Evolutionary conservation across 2,329 filamentous ascomycete genomes (phyloP).

Genomic region (Coleophoma crateriformis): DNA sequence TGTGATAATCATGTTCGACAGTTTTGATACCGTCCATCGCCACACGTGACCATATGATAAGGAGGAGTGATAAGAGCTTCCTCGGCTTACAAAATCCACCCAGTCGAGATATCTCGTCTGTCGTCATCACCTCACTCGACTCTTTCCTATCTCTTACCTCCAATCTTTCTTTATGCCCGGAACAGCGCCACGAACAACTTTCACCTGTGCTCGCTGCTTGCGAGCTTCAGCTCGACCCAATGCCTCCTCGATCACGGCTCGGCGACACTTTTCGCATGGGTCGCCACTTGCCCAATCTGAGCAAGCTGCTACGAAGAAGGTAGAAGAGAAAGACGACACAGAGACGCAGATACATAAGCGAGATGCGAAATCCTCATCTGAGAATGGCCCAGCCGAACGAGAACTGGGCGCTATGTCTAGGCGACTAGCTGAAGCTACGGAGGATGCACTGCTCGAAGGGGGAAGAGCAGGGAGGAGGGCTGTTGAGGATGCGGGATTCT

Average conservation of each 20-base stretch:
- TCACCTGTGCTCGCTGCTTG: constrained; percentile 21
- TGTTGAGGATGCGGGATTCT: constrained; percentile 58
- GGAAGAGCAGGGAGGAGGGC: constrained; percentile 54
- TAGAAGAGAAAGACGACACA: constrained; percentile 8
- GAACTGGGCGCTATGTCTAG: constrained; percentile 40
- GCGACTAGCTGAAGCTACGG: constrained; percentile 56
- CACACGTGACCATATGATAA: too few species aligned
- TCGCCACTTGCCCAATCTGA: constrained; percentile 16
- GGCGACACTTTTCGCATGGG: constrained; percentile 11
- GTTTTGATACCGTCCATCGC: too few species aligned
- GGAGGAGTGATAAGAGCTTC: too few species aligned
- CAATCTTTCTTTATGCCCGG: constrained; percentile 22
- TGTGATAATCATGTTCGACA: too few species aligned
- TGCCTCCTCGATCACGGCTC: constrained; percentile 6
- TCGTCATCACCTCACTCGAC: too few species aligned
- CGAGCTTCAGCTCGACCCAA: constrained; percentile 16
- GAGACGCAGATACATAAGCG: constrained; percentile 8
- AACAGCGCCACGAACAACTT: constrained; percentile 11
- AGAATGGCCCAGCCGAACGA: constrained; percentile 2
- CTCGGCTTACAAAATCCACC: too few species aligned
- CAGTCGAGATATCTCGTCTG: too few species aligned
- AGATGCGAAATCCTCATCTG: not conserved
- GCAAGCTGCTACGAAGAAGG: constrained; percentile 6
- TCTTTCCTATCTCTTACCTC: not conserved
- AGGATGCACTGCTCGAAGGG: constrained; percentile 53